Conservation (phyloP, 106 monocot genomes). For the Dendrobium catenatum region DNA sequence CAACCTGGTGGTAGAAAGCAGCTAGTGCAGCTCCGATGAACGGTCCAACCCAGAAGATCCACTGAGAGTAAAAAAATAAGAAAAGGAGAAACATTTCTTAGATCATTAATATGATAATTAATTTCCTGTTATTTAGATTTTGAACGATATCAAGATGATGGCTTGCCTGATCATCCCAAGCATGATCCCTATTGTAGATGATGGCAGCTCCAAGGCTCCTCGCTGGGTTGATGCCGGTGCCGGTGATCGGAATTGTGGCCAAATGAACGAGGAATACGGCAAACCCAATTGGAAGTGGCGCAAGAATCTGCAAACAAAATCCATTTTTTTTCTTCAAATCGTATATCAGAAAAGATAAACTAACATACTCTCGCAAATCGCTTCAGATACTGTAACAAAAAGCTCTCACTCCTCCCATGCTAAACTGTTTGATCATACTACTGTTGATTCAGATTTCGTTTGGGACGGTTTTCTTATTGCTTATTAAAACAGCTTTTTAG, state of each 20-base stretch:
- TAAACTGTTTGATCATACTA: too few species aligned
- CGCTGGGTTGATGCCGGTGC: conserved; percentile 9
- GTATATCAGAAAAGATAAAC: neutral
- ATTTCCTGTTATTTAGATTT: neutral
- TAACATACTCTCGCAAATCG: too few species aligned
- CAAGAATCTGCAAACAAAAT: conserved; percentile 5
- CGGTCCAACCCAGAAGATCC: conserved; percentile 37
- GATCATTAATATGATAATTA: neutral
- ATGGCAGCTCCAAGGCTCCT: conserved; percentile 9
- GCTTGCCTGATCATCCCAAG: conserved; percentile 11
- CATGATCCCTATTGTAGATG: conserved; percentile 4
- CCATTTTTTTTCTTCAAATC: neutral
- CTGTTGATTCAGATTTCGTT: too few species aligned
- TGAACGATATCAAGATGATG: neutral
- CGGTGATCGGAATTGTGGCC: conserved; percentile 10
- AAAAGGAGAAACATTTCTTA: neutral
- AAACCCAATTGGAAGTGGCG: conserved; percentile 9
- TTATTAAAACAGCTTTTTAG: too few species aligned
- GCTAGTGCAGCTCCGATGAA: conserved; percentile 30
- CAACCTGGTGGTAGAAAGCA: conserved; percentile 21
- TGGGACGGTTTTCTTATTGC: too few species aligned
- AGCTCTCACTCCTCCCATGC: too few species aligned
- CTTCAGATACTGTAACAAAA: too few species aligned
- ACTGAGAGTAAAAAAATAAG: conserved; percentile 2
- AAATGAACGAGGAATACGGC: conserved; percentile 6